Percentiles rank a stretch among this genome's conserved stretches.
Evolutionary conservation across 495 filamentous ascomycete genomes (phyloP).

Genomic region (Xylaria cubensis): DNA sequence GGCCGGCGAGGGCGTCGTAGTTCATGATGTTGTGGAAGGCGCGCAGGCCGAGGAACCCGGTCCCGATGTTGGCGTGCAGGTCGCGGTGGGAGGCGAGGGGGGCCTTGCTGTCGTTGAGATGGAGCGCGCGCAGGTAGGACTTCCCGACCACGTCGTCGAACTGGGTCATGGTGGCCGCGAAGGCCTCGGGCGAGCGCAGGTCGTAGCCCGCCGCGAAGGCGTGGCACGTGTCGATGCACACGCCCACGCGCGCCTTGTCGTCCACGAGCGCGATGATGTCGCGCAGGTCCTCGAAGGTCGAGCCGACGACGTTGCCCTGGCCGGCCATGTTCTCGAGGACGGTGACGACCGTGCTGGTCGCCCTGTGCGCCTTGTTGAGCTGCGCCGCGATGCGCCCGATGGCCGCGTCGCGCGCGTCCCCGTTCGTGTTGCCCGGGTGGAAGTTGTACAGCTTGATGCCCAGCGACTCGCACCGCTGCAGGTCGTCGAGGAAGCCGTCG

Average conservation of each 20-base stretch:
- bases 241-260: constrained; percentile 86
- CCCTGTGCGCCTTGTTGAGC: constrained; percentile 79
- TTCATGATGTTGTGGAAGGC: constrained; percentile 94
- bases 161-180: constrained; percentile 70
- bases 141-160: constrained; percentile 84
- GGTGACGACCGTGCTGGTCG: constrained; percentile 76
- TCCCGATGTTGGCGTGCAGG: constrained; percentile 92
- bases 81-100: constrained; percentile 80
- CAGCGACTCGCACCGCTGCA: constrained; percentile 85
- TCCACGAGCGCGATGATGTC: constrained; percentile 81
- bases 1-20: constrained; percentile 70
- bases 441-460: constrained; percentile 95
- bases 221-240: constrained; percentile 97
- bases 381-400: constrained; percentile 78
- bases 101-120: constrained; percentile 93
- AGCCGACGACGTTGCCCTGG: constrained; percentile 84
- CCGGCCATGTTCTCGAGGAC: constrained; percentile 97
- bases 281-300: constrained; percentile 80
- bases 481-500: constrained; percentile 83
- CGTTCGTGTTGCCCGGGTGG: constrained; percentile 85
- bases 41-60: constrained; percentile 86
- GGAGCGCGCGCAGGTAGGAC: constrained; percentile 81
- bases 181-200: constrained; percentile 75
- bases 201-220: constrained; percentile 94
- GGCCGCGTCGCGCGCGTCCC: constrained; percentile 67